Base-by-base conservation (phyloP, 2,329 filamentous ascomycete genomes). In the Claviceps lovelessii region DNA sequence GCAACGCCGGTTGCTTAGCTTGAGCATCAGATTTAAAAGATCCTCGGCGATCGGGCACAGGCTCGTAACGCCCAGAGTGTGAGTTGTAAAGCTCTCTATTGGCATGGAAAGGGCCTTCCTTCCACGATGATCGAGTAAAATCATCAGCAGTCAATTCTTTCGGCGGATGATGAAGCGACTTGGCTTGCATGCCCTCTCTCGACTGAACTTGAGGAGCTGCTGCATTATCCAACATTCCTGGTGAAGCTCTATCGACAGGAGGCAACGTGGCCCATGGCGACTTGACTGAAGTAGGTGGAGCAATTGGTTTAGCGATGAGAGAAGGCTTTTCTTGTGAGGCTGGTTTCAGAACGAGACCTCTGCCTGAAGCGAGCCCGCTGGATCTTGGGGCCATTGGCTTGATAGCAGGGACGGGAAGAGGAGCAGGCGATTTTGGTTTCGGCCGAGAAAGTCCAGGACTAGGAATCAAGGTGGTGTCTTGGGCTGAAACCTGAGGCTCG, bases 71-170 rank as follows among this genome's bases (percentile, higher is more conserved):
- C 19, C 91, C 91, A 54, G 89, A 95, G 54, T 94, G 86, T n/a
- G 91, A 95, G 67, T 97, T 96, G 72, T 84, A 97, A 0, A 97
- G 75, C 67, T 97, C 90, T 55, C 87, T 78, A 58, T 81, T 83
- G 11, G 78, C 75, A 55, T 79, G 75, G 0, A 74, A 65, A 41
- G 77, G 75, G 5, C 83, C 79, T 58, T 95, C 89, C 63, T 86
- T 80, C 84, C 88, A 95, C 39, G 84, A 80, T 53, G 85, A 81
- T 58, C 93, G 80, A 66, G 85, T 94, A 64, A 96, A 97, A 60
- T 95, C 91, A 67, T 97, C 93, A 0, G 90, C 87, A 6, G 90
- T 88, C 59, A 96, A 95, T 66, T 97, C 90, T 64, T 89, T 88
- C 0, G 64, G 74, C 19, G 75, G 76, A 75, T 75, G 19, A 73